A percentile compares a stretch with the other conserved stretches of the same genome.
Evolutionary conservation across 768 basidiomycete genomes (phyloP).

Genomic region (Porpolomopsis calyptriformis): DNA sequence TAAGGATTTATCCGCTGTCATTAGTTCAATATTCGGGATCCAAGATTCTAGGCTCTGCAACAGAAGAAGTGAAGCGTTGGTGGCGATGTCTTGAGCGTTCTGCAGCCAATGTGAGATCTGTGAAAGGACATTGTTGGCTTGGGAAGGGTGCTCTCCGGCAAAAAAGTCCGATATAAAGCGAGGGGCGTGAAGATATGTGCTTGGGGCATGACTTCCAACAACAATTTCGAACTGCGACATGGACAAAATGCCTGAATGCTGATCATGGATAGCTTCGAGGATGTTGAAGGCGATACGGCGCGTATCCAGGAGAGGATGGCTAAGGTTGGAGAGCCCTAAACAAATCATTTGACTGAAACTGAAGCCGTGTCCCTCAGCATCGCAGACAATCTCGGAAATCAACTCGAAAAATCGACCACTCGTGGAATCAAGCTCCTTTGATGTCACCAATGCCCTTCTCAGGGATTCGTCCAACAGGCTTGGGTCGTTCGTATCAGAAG

Average conservation of each 20-base stretch:
- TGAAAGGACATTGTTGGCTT: slow-evolving; percentile 52
- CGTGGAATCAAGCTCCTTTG: slow-evolving; percentile 42
- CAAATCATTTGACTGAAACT: slow-evolving; percentile 66
- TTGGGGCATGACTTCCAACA: slow-evolving; percentile 59
- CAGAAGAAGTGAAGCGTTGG: slow-evolving; percentile 43
- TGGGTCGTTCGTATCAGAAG: slow-evolving; percentile 42
- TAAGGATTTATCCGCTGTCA: slow-evolving; percentile 45
- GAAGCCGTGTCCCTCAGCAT: slow-evolving; percentile 43
- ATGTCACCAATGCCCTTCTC: slow-evolving; percentile 56
- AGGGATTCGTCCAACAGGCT: slow-evolving; percentile 56
- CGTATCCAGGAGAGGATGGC: slow-evolving; percentile 52
- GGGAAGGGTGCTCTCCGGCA: slow-evolving; percentile 62
- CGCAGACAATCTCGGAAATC: slow-evolving; percentile 58
- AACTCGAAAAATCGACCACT: slow-evolving; percentile 68
- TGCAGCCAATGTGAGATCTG: slow-evolving; percentile 69
- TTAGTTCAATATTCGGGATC: slow-evolving; percentile 67
- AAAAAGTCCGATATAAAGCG: slow-evolving; percentile 67
- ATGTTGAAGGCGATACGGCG: slow-evolving; percentile 72
- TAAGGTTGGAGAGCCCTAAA: slow-evolving; percentile 76
- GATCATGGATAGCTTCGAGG: slow-evolving; percentile 61
- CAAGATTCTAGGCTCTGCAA: slow-evolving; percentile 78
- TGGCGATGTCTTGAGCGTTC: slow-evolving; percentile 41
- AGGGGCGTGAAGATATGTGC: slow-evolving; percentile 74
- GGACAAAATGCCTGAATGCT: slow-evolving; percentile 52
- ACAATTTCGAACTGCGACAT: slow-evolving; percentile 68